phyloP scores from a whole-genome alignment of 2,329 filamentous ascomycete genomes.

The Monilinia laxa region DNA sequence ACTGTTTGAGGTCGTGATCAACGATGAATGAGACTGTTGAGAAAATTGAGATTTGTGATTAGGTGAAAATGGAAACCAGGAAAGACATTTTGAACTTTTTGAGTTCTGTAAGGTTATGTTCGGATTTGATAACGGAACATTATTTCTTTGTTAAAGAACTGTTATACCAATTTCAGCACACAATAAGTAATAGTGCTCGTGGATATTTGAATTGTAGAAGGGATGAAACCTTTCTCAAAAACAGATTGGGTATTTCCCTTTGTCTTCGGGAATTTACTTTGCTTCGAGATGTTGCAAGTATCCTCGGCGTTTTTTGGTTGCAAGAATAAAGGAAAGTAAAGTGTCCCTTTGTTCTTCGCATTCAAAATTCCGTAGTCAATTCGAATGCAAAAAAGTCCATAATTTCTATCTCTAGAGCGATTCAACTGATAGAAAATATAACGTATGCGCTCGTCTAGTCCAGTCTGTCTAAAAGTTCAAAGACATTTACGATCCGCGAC shows the following conservation, averaged over 20 bases:
- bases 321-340: not conserved
- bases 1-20: conserved; percentile 5
- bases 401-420: not conserved
- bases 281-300: not conserved
- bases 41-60: not conserved
- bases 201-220: not conserved
- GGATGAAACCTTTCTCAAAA: not conserved
- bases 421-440: not conserved
- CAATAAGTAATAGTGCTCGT: not conserved
- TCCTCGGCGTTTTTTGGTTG: not conserved
- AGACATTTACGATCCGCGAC: not conserved
- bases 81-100: conserved; percentile 5
- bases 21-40: not conserved
- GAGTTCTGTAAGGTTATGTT: not conserved
- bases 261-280: not conserved
- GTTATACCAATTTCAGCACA: not conserved
- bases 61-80: conserved; percentile 10
- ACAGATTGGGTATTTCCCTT: not conserved
- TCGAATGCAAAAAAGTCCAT: not conserved
- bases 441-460: not conserved
- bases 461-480: not conserved
- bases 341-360: not conserved
- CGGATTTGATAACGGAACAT: not conserved
- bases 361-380: not conserved
- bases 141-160: not conserved